Conservation (phyloP, 192 early-diverging fungal genomes). For the Chytriomyces hyalinus region DNA sequence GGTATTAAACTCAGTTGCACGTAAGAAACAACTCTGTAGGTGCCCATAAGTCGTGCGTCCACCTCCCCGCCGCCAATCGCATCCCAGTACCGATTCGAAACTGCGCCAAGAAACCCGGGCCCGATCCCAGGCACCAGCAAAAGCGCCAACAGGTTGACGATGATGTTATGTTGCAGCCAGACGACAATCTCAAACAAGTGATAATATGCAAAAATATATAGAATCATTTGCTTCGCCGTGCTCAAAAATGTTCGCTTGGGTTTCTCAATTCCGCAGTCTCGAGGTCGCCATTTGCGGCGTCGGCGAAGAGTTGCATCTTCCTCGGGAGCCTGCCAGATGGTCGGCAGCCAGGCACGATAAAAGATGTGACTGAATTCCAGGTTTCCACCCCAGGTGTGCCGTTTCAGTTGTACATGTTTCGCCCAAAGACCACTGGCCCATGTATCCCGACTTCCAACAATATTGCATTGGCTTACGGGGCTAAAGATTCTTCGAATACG, state of each 20-base stretch:
- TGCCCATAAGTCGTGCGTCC: too few relatives aligned
- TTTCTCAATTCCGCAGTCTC: too few relatives aligned
- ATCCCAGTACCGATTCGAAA: not conserved
- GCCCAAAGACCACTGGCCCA: not conserved
- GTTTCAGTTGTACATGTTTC: not conserved
- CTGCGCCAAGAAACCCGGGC: not conserved
- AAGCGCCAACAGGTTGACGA: constrained; percentile 1
- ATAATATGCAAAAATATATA: not conserved
- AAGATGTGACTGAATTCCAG: not conserved
- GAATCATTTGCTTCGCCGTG: not conserved
- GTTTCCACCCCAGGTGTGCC: constrained; percentile 23
- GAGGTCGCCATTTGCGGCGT: too few relatives aligned
- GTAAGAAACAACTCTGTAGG: not conserved
- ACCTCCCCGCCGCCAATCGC: not conserved
- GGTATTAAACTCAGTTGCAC: constrained; percentile 11
- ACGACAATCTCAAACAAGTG: constrained; percentile 11
- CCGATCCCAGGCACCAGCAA: not conserved
- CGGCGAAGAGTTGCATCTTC: too few relatives aligned
- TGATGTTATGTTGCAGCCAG: not conserved
- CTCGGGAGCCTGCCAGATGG: not conserved
- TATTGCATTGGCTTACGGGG: constrained; percentile 56
- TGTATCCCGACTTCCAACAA: constrained; percentile 20
- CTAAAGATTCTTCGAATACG: constrained; percentile 58
- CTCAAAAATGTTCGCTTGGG: too few relatives aligned
- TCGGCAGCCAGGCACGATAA: not conserved